Evolutionary conservation across 202 grass and related monocot genomes (phyloP), one percentile per base, ranked within the genome.

Genomic region (Dendrocalamus latiflorus): DNA sequence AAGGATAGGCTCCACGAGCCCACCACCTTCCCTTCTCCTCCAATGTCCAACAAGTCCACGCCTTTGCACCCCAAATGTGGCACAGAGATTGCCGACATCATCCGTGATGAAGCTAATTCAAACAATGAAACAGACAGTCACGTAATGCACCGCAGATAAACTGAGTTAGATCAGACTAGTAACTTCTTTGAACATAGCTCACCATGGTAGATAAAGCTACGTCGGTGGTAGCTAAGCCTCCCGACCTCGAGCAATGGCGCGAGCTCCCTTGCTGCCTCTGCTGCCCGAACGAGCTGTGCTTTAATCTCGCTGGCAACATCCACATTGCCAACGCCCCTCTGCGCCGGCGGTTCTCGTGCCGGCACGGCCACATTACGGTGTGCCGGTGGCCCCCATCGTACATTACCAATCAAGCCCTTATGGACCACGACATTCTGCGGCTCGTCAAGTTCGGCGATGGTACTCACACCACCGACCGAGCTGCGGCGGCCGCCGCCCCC

Each of bases 201-300:
- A 99, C 93, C 91, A 62, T 94, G 67, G 77, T 87, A 84, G 30
- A 81, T 82, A 21, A 86, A 91, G 79, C 37, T 76, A 65, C 80
- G 77, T 6, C 34, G 75, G 16, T 93, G 91, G 86, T 91, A 91
- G 43, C 74, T 81, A 20, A 85, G 86, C 81, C 82, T 81, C 43
- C 89, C 93, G 21, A 95, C 86, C 76, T 96, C 96, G 9, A 99
- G 91, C 77, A 99, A 70, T 3, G 81, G 76, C 10, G 78, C 79
- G 48, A 99, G 85, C 66, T 89, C 87, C 50, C 56, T 73, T 55
- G 78, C 87, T 1, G 91, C 89, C 20, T 96, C 85, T 0, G 89
- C 90, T 4, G 88, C 84, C 51, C 83, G 90, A 28, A 86, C 62
- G 24, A 99, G 86, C 80, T 89, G 95, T 1, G 73, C 53, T 76